Evolutionary conservation across 2,329 filamentous ascomycete species (phyloP), one percentile per base, ranked within the genome.

Genomic region (Ambrosiella cleistominuta): DNA sequence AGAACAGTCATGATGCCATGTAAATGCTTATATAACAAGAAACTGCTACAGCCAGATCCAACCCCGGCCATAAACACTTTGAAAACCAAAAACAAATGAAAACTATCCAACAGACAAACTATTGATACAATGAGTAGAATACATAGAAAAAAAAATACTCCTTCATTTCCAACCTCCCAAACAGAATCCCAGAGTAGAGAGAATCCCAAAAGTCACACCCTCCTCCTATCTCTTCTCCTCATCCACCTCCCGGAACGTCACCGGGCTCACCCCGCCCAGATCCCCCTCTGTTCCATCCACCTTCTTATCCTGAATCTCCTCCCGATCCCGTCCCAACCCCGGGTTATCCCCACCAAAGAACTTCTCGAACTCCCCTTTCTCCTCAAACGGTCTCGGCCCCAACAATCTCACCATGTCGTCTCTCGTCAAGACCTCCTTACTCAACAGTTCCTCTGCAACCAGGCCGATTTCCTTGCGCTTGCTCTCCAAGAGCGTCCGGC

Each of bases 341-440:
- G 70, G 72, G 64, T 78, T 75, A 54, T 72, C 74, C 60, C 78
- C 79, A 64, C 83, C 79, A 70, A 98, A 98, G 75, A 95, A 98
- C 75, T 96, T 96, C 66, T 84, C 76, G 71, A 98, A 97, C 66
- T 97, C 90, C 65, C 86, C 84, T 57, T 71, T 70, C 65, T 97
- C 91, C 45, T 85, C 83, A 65, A 86, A 97, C 12, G 88, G 88
- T 63, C 93, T 75, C 52, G 83, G 83, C 19, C 93, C 93, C 35
- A 98, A 75, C 58, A 98, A 74, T 36, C 93, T 78, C 55, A 97
- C 82, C 79, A 97, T 85, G 70, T 98, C 93, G 66, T 98, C 93
- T 59, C 93, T 79, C 39, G 83, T 83, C 19, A 98, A 78, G 65
- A 96, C 83, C 73, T 98, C 93, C 78, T 96, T 96, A 66, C 75